Percentiles rank a stretch among this genome's conserved stretches.
These are phyloP conservation scores for Vigna unguiculata DNA, from an alignment of 306 rosid genomes.

Conservation along the genomic window DNA sequence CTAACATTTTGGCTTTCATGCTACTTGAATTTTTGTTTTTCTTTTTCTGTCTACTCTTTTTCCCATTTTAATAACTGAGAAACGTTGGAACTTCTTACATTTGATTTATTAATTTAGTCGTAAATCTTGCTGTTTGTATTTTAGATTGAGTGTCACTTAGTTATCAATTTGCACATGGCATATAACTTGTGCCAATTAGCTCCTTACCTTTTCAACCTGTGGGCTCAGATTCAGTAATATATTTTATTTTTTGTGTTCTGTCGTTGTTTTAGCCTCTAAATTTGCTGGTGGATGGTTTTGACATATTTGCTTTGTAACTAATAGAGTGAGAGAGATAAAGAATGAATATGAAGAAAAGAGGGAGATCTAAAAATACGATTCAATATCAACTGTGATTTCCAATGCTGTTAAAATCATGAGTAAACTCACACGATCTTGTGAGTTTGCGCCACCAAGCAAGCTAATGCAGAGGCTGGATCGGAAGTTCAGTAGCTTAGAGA, in stretches of 20 bases:
- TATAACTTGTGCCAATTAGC: not conserved
- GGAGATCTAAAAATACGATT: too few species aligned
- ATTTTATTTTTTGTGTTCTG: slow-evolving; percentile 12
- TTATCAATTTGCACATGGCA: slow-evolving; percentile 1
- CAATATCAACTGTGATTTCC: too few species aligned
- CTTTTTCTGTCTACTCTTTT: not conserved
- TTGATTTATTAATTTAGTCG: not conserved
- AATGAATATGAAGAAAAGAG: too few species aligned
- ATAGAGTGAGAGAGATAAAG: too few species aligned
- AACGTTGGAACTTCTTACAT: not conserved
- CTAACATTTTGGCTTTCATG: not conserved
- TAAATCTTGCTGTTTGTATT: not conserved
- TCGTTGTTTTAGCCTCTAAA: slow-evolving; percentile 21
- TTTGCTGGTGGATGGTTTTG: not conserved
- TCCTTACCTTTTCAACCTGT: slow-evolving; percentile 17
- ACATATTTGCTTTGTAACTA: not conserved
- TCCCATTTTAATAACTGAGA: slow-evolving; percentile 1
- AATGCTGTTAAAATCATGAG: too few species aligned
- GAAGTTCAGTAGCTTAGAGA: too few species aligned
- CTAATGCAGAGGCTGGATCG: too few species aligned
- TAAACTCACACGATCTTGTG: too few species aligned
- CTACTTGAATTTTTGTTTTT: not conserved
- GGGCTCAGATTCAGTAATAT: not conserved
- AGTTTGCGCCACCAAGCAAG: too few species aligned
- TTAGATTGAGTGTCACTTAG: not conserved